Base-by-base conservation (phyloP, 2,329 filamentous ascomycete genomes). In the Hymenoscyphus repandus region DNA sequence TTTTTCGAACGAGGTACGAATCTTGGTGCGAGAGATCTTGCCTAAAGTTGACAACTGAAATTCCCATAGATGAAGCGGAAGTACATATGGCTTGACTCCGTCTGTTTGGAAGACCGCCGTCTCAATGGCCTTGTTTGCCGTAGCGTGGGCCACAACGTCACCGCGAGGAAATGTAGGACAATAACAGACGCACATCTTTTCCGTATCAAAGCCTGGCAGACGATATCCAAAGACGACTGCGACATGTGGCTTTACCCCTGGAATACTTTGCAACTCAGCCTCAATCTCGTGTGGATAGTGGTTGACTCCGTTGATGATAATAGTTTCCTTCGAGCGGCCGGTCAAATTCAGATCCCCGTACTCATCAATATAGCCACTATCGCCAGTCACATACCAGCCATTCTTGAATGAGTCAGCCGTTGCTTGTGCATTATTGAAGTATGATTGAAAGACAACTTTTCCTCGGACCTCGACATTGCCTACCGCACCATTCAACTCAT, bases 391-490 rank as follows among this genome's bases (percentile, higher is more conserved):
- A 50, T 74, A 74, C 70, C 72, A 75, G 1, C 68, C 68, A 54
- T 73, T 69, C 0, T 74, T 67, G 47, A 84, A 72, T 0, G 78
- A 77, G 30, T 80, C 74, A 12, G 58, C 62, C 0, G 83, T 87
- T 1, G 79, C 81, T n/a, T 73, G 27, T 0, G 57, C 46, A 33
- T 72, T 68, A 20, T 67, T 64, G 50, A 66, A 45, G 15, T 49
- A 49, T 5, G 15, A 75, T 50, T 78, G 74, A 71, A 86, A 86
- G 7, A 88, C 70, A 40, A 82, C 80, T 0, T 75, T 74, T 0
- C 77, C 83, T 30, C 12, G 12, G 1, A 64, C 22, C 32, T 61
- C 41, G 1, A 65, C 47, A 5, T 59, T 43, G 9, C 61, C 63
- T 74, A 59, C 46, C 7, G 50, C 54, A 15, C 47, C 30, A n/a